Evolutionary conservation across 441 rosid genomes (phyloP), one percentile per base, ranked within the genome.

Genomic region (Aquilaria agallochum): DNA sequence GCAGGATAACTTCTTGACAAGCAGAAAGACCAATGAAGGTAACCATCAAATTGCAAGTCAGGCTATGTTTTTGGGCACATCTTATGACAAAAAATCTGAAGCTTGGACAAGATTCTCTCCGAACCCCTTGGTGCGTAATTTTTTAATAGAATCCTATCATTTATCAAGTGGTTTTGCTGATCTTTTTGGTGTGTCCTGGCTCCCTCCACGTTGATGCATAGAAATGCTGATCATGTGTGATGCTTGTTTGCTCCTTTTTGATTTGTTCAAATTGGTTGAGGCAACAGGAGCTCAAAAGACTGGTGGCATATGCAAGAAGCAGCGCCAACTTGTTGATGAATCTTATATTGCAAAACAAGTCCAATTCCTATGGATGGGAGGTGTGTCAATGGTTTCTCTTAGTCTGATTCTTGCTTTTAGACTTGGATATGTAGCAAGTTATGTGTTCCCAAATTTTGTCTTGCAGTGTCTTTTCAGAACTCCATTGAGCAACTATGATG

Each of bases 261-360:
- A 70, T 58, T 44, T 42, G 46, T 73, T 58, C 50, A 2, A 62
- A 36, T 51, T 75, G 51, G 8, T 64, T 64, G 56, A 71, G 70
- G 59, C 15, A 65, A 71, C 73, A 94, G 98, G 99, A 91, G 67
- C 92, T 83, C 9, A 85, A 77, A 68, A 87, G 97, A 75, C 70
- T 91, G 82, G 88, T 62, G 57, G 96, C 99, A 69, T 91, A 89
- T 82, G 95, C 97, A 64, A 76, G 95, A 68, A 94, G 99, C 83
- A 87, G 95, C 46, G 89, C 92, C 36, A 80, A 79, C 80, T 68
- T 94, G 66, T 74, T 91, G 81, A 81, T 81, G 30, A 89, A 80
- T 68, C 81, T 94, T 60, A 58, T 89, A 55, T 53, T 78, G 56
- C 81, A 80, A 66, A 79, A 89, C 72, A 83, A 84, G 65, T 83